Base-by-base conservation (phyloP, 805 yeast genomes). In the Myxozyma mucilagina region DNA sequence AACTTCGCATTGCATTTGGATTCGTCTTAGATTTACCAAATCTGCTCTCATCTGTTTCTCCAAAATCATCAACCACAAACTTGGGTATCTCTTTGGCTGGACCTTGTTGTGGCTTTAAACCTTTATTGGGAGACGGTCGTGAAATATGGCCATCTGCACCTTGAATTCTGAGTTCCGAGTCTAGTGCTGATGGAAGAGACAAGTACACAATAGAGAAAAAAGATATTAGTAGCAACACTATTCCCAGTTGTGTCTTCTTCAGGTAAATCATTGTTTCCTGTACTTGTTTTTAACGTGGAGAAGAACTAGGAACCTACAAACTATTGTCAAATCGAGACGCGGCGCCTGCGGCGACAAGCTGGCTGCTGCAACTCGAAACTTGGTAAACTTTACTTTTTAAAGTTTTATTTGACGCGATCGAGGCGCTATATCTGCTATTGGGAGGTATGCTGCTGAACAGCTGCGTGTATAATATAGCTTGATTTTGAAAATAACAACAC, bases 41-140 rank as follows among this genome's bases (percentile, higher is more conserved):
- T 29, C 35, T 56, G 41, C 59, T 56, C 36, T 56, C 54, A 4
- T 11, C 7, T n/a, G 59, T 56, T 43, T 58, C 58, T 13, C 58
- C 61, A 24, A 42, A 53, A 11, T 45, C 49, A 34, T 58, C 57
- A 8, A 44, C 13, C 16, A 24, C 47, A 16, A 53, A 42, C 9
- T 35, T 34, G 9, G 50, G 47, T 14, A 47, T 35, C 14, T 31
- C 20, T 31, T 36, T 42, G 32, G 35, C 45, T 5, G 60, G 60
- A 10, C 32, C 44, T 41, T 24, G 50, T 35, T 57, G 60, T 4
- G 24, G 18, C 8, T 16, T 32, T 10, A 41, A 53, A 13, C 50
- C 61, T 16, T 38, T 36, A 7, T 39, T 50, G 11, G 45, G 45
- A 8, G 44, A 41, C 11, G 53, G 53, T 3, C 32, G 42, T 20